Evolutionary conservation across 768 basidiomycete species (phyloP).

Genomic region (Tricholoma hemisulphureum): DNA sequence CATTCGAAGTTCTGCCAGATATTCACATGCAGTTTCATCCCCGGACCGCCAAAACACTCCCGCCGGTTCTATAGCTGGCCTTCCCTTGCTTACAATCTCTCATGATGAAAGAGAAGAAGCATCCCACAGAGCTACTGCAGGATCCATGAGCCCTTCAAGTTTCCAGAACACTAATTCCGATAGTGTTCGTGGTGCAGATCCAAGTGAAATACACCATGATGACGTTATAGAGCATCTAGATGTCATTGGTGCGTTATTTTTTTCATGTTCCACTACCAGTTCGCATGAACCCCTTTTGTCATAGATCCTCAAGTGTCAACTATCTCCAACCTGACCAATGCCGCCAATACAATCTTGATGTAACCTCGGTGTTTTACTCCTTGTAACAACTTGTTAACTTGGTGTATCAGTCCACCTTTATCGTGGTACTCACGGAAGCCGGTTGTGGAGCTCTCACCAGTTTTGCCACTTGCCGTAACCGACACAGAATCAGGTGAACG

Average conservation of each 20-base stretch:
- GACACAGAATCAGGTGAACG: constrained; percentile 27
- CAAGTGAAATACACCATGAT: constrained; percentile 58
- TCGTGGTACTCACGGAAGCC: constrained; percentile 71
- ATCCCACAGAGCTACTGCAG: constrained; percentile 22
- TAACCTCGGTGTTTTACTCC: constrained; percentile 17
- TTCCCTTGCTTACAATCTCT: constrained; percentile 8
- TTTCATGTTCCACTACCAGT: not conserved
- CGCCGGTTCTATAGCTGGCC: constrained; percentile 7
- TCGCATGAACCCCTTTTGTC: not conserved
- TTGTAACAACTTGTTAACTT: constrained; percentile 1
- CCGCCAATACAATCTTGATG: constrained; percentile 78
- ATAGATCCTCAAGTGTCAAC: constrained; percentile 73
- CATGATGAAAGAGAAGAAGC: constrained; percentile 24
- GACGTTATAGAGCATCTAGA: constrained; percentile 84
- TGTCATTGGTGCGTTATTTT: constrained; percentile 55
- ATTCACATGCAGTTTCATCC: not conserved
- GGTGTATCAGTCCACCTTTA: constrained; percentile 57
- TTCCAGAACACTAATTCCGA: constrained; percentile 2
- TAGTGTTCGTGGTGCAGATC: not conserved
- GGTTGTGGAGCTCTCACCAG: constrained; percentile 50
- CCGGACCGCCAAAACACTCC: constrained; percentile 6
- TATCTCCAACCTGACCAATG: constrained; percentile 73
- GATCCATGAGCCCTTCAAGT: not conserved
- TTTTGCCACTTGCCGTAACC: constrained; percentile 29
- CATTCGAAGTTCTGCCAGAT: constrained; percentile 17